Conservation (phyloP, 257 asterid species). For the Forsythia viridissima region DNA sequence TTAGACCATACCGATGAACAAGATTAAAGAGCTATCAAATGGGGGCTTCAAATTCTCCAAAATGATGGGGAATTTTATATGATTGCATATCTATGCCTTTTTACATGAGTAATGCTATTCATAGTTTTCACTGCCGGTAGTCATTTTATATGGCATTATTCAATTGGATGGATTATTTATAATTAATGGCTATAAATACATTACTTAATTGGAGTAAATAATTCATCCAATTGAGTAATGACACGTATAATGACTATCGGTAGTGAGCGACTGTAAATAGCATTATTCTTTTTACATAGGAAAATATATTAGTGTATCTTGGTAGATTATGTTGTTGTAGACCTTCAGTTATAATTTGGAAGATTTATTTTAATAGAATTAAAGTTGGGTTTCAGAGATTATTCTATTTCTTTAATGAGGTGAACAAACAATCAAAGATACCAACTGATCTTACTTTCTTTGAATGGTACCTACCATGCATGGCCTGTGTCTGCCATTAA, state of each 20-base stretch:
- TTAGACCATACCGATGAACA: too few relatives aligned
- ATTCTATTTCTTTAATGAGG: slow-evolving; percentile 37
- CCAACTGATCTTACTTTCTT: slow-evolving; percentile 53
- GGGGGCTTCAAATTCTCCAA: slow-evolving; percentile 51
- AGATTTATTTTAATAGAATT: slow-evolving; percentile 45
- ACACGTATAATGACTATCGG: too few relatives aligned
- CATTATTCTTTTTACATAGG: slow-evolving; percentile 28
- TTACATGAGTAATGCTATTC: too few relatives aligned
- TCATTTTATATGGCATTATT: too few relatives aligned
- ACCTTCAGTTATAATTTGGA: slow-evolving; percentile 52
- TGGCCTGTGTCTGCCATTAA: slow-evolving; percentile 74
- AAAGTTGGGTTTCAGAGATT: slow-evolving; percentile 41
- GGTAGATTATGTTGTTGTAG: slow-evolving; percentile 60
- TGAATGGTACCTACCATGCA: slow-evolving; percentile 67
- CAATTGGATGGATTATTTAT: too few relatives aligned
- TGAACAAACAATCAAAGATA: slow-evolving; percentile 52
- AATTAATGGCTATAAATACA: too few relatives aligned
- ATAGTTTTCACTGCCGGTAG: too few relatives aligned
- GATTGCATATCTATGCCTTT: slow-evolving; percentile 34
- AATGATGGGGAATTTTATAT: slow-evolving; percentile 54
- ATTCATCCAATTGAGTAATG: too few relatives aligned
- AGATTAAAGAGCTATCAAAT: not conserved
- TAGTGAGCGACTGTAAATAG: too few relatives aligned
- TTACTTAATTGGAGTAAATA: too few relatives aligned
- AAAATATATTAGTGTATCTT: slow-evolving; percentile 49